Percentiles rank a stretch among this genome's conserved stretches.
Conservation (phyloP, 768 basidiomycete genomes). For the Russula sp. region DNA sequence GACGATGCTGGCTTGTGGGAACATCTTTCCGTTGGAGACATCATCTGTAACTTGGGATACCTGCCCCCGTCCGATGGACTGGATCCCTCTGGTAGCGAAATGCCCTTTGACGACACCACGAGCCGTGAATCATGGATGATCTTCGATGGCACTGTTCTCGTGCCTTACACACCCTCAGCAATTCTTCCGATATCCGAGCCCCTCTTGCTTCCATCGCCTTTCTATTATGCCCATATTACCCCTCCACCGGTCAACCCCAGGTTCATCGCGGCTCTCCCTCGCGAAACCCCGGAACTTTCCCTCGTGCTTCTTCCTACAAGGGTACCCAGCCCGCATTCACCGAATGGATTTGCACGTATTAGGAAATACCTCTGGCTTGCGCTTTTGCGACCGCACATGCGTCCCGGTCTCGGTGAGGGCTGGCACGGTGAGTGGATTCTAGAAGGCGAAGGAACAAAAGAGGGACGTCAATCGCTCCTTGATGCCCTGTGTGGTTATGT, state of each 20-base stretch:
- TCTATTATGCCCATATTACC: conserved; percentile 72
- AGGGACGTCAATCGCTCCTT: conserved; percentile 56
- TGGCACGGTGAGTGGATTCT: conserved; percentile 78
- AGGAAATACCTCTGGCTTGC: conserved; percentile 68
- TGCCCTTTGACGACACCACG: conserved; percentile 26
- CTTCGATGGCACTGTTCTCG: conserved; percentile 62
- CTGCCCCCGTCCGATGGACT: conserved; percentile 43
- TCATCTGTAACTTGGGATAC: conserved; percentile 79
- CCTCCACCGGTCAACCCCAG: conserved; percentile 37
- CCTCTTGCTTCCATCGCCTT: conserved; percentile 66
- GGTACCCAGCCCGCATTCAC: conserved; percentile 60
- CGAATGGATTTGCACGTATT: conserved; percentile 56
- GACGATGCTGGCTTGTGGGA: conserved; percentile 66
- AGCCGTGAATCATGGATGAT: conserved; percentile 60
- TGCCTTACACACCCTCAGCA: conserved; percentile 56
- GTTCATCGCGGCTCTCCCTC: conserved; percentile 36
- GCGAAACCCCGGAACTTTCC: conserved; percentile 41
- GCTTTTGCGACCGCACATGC: conserved; percentile 38
- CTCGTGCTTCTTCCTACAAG: conserved; percentile 46
- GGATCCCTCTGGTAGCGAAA: conserved; percentile 23
- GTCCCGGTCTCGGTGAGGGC: conserved; percentile 53
- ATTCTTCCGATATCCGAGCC: conserved; percentile 55
- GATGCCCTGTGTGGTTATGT: conserved; percentile 48
- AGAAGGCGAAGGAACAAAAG: conserved; percentile 73
- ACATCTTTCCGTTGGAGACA: conserved; percentile 72